Evolutionary conservation across 2,329 filamentous ascomycete genomes (phyloP), one percentile per base, ranked within the genome.

Genomic region (Blastomyces parvus): DNA sequence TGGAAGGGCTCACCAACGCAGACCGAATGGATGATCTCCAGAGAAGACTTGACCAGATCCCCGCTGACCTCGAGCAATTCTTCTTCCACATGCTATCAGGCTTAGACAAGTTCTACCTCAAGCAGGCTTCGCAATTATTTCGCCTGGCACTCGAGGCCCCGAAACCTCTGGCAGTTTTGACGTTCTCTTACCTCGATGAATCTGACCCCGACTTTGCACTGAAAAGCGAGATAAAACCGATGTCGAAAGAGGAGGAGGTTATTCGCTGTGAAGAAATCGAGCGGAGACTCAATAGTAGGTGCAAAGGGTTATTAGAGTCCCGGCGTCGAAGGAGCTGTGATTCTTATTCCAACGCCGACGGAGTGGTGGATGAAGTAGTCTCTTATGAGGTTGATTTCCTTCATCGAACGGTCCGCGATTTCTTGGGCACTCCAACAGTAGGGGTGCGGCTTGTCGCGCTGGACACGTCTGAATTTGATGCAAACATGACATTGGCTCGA

Each of bases 11-110:
- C 2, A 66, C 65, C 1, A 67, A 71, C 60, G 55, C 44, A 0
- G 69, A 71, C 60, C 57, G 59, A 1, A 61, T 71, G 3, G 42
- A 38, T 14, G 62, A 69, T 44, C 64, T 72, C 7, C 63, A 66
- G 25, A 36, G 46, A 14, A 42, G 70, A n/a, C 55, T 73, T 0
- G 48, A 64, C 2, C 22, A 33, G 5, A 36, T 69, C 13, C 71
- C 70, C 1, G 8, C 56, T 2, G 69, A 68, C 27, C 56, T 72
- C 3, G 66, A 72, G 36, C 36, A 60, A 6, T 64, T 67, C 25
- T 71, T 68, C 63, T 17, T 62, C 0, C 61, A 65, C 14, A 69
- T 71, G 22, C 53, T 72, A 1, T 36, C 65, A 1, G 64, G 30
- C 8, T 64, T 71, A 40, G 64, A 67, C 3, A 44, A 61, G 0